A percentile compares a stretch with the other conserved stretches of the same genome.
Conservation (phyloP, 2,329 filamentous ascomycete genomes). For the Alternaria consortialis region DNA sequence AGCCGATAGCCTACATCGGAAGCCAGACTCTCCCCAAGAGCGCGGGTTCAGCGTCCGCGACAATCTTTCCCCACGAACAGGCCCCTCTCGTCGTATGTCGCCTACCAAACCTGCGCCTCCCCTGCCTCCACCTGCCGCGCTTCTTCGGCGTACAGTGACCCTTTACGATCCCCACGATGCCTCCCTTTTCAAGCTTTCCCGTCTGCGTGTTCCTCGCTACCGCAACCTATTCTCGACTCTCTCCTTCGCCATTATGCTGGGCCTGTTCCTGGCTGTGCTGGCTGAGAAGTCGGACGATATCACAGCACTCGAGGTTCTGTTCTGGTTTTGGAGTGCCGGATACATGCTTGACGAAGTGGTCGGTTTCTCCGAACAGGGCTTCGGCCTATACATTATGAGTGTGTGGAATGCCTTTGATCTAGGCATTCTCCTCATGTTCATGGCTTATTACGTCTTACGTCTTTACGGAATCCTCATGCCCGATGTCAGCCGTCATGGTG, state of each 20-base stretch:
- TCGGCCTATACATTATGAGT: conserved; percentile 95
- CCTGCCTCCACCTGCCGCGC: conserved; percentile 40
- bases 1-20: conserved; percentile 82
- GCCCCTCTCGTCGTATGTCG: conserved; percentile 42
- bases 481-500: conserved; percentile 71
- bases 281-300: conserved; percentile 79
- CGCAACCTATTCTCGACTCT: conserved; percentile 88
- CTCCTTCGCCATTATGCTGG: conserved; percentile 85
- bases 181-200: conserved; percentile 89
- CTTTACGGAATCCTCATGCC: conserved; percentile 87
- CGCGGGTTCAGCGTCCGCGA: conserved; percentile 34
- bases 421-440: conserved; percentile 84
- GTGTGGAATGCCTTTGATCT: conserved; percentile 98
- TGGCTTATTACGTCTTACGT: conserved; percentile 89
- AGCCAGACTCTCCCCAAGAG: conserved; percentile 50
- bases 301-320: conserved; percentile 83
- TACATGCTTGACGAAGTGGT: conserved; percentile 98
- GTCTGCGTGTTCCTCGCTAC: conserved; percentile 89
- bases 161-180: conserved; percentile 91
- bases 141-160: conserved; percentile 76
- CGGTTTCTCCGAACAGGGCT: conserved; percentile 95
- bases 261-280: conserved; percentile 85
- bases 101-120: conserved; percentile 38
- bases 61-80: conserved; percentile 40
- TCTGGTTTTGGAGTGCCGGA: conserved; percentile 98